phyloP scores from a whole-genome alignment of 106 monocot species.

The Phalaenopsis equestris region DNA sequence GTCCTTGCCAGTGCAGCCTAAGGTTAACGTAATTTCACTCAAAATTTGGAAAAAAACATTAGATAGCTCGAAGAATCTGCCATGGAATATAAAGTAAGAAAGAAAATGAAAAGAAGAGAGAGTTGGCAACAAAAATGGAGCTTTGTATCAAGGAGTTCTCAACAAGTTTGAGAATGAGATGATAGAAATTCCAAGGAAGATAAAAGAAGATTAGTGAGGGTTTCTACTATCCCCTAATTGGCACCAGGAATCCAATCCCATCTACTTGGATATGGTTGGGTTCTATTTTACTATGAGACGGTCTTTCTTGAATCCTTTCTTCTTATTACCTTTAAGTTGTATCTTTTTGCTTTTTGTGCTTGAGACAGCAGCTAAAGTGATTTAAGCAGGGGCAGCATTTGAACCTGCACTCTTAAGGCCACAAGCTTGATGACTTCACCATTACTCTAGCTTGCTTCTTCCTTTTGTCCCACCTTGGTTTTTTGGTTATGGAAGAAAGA shows the following conservation, averaged over 20 bases:
- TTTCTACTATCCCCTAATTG: neutral
- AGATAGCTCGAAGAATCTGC: neutral
- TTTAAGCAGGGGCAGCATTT: neutral
- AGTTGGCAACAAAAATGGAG: neutral
- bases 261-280: neutral
- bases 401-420: neutral
- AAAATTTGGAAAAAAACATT: neutral
- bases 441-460: neutral
- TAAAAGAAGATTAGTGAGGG: neutral
- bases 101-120: constrained; percentile 1
- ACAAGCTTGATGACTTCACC: neutral
- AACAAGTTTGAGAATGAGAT: neutral
- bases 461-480: neutral
- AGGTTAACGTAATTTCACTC: neutral
- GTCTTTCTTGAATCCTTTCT: neutral
- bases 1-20: neutral
- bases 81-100: neutral
- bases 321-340: neutral
- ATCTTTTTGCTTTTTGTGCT: neutral
- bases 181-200: neutral
- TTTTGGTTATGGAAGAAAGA: neutral
- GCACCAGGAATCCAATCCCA: neutral
- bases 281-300: neutral
- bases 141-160: neutral
- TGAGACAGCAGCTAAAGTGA: neutral